These are phyloP conservation scores for Monsonia emarginata DNA, from an alignment of 441 rosid species.

Conservation along the genomic window DNA sequence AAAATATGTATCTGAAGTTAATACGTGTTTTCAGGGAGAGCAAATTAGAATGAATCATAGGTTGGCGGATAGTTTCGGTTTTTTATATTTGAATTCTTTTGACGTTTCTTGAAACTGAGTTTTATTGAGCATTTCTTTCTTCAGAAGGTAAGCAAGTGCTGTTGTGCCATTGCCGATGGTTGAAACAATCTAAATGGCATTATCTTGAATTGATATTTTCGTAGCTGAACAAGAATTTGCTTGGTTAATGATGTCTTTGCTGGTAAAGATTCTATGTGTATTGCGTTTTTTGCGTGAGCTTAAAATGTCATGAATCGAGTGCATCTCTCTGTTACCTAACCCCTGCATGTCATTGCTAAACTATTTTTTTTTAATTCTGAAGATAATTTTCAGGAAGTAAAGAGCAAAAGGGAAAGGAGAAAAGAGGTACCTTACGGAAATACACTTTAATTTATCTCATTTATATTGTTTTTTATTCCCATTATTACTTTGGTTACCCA, in stretches of 20 bases:
- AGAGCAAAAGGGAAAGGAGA: slow-evolving; percentile 51
- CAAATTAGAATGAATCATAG: neutral
- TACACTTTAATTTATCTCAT: neutral
- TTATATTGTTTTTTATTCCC: slow-evolving; percentile 1
- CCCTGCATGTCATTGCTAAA: slow-evolving; percentile 9
- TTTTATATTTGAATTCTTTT: too few species aligned
- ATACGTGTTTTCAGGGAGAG: neutral
- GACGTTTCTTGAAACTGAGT: neutral
- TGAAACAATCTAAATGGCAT: neutral
- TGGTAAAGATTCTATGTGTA: neutral
- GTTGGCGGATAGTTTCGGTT: too few species aligned
- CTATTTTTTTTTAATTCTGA: slow-evolving; percentile 15
- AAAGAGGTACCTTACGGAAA: slow-evolving; percentile 36
- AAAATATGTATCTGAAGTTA: neutral
- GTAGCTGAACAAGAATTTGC: neutral
- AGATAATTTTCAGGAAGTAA: slow-evolving; percentile 55
- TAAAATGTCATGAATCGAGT: neutral
- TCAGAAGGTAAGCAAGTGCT: neutral
- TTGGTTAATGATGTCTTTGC: neutral
- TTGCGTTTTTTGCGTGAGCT: neutral
- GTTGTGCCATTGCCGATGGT: neutral
- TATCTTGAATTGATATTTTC: neutral
- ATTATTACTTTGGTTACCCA: neutral
- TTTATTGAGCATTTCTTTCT: neutral
- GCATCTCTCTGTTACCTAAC: neutral